phyloP scores from a whole-genome alignment of 2,329 filamentous ascomycete species.

The Ophiocordyceps camponoti-saundersi region DNA sequence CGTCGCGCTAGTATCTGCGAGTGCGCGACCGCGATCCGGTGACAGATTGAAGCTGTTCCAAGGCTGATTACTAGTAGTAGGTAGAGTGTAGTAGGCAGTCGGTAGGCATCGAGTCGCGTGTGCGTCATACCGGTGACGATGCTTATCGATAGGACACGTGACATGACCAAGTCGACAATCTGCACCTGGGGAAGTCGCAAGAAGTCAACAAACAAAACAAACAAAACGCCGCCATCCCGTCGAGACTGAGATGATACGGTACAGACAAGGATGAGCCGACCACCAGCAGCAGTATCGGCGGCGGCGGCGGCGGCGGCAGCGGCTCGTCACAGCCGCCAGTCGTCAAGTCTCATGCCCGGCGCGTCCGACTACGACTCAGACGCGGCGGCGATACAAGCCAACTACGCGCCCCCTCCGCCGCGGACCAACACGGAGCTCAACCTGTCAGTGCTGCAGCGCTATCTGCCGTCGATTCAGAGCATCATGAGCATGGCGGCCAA shows the following conservation, averaged over 20 bases:
- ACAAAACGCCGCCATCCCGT: background rate
- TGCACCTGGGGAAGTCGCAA: background rate
- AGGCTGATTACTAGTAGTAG: no score
- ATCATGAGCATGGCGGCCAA: conserved; percentile 74
- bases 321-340: conserved; percentile 22
- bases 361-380: conserved; percentile 52
- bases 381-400: conserved; percentile 25
- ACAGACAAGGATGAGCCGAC: conserved; percentile 21
- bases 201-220: background rate
- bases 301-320: conserved; percentile 6
- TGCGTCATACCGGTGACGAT: background rate
- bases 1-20: background rate
- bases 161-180: background rate
- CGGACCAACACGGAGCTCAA: conserved; percentile 79
- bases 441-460: conserved; percentile 64
- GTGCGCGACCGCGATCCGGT: no score
- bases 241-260: background rate
- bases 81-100: background rate
- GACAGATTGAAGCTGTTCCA: no score
- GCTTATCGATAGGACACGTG: background rate
- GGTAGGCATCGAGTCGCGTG: background rate
- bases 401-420: conserved; percentile 27
- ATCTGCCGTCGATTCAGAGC: conserved; percentile 54
- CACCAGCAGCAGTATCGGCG: conserved; percentile 16
- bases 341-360: conserved; percentile 20